A percentile compares a stretch with the other conserved stretches of the same genome.
These are phyloP conservation scores for Phytophthora vignae DNA, from an alignment of 352 stramenopile species.

Conservation along the genomic window DNA sequence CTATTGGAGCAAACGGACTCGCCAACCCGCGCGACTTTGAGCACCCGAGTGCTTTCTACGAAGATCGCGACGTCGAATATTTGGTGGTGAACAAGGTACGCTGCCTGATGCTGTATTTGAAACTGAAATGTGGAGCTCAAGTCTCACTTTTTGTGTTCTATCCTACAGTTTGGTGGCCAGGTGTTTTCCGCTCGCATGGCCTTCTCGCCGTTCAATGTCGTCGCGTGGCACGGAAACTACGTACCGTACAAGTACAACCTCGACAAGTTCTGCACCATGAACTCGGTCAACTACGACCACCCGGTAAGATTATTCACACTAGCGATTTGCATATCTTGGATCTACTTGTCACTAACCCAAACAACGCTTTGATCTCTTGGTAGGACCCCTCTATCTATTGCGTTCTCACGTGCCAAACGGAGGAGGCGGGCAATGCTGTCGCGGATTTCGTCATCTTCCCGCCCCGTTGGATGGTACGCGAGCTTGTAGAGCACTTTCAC, in stretches of 20 bases:
- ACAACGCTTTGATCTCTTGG: neutral
- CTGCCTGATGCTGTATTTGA: neutral
- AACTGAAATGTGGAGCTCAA: neutral
- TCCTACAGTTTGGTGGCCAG: slow-evolving; percentile 81
- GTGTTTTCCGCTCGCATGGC: slow-evolving; percentile 87
- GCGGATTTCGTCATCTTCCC: slow-evolving; percentile 99
- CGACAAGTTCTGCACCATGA: slow-evolving; percentile 95
- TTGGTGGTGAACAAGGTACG: slow-evolving; percentile 76
- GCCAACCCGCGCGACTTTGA: slow-evolving; percentile 97
- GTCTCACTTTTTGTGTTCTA: slow-evolving; percentile 1
- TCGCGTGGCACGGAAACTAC: slow-evolving; percentile 99
- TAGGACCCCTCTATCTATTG: slow-evolving; percentile 97
- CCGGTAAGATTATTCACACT: slow-evolving; percentile 42
- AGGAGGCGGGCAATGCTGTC: slow-evolving; percentile 93
- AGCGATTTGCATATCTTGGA: neutral
- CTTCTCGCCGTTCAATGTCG: slow-evolving; percentile 97
- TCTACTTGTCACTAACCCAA: neutral
- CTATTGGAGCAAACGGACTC: slow-evolving; percentile 96
- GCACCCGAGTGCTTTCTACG: slow-evolving; percentile 90
- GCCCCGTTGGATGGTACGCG: slow-evolving; percentile 93
- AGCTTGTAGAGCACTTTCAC: slow-evolving; percentile 9
- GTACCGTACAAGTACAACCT: slow-evolving; percentile 98
- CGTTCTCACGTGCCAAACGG: slow-evolving; percentile 95
- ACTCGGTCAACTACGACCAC: slow-evolving; percentile 97
- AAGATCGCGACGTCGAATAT: slow-evolving; percentile 86